These are phyloP conservation scores for Mitragyna speciosa DNA, from an alignment of 257 asterid species.

Conservation along the genomic window DNA sequence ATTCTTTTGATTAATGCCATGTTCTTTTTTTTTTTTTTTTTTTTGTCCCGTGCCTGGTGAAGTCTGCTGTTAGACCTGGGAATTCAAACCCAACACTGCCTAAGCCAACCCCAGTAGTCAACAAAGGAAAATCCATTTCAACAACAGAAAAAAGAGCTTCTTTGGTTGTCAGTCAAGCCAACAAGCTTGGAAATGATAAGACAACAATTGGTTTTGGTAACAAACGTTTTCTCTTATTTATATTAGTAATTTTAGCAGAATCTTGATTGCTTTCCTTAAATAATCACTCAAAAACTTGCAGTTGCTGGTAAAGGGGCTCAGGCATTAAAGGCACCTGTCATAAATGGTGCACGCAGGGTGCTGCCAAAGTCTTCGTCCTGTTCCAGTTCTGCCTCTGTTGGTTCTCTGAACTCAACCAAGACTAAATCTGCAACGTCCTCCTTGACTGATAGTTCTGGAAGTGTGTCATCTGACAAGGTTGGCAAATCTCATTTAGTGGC, in stretches of 20 bases:
- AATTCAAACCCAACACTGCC: constrained; percentile 35
- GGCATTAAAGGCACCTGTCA: constrained; percentile 44
- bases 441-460: constrained; percentile 52
- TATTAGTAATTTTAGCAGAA: neutral
- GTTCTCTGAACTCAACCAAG: constrained; percentile 44
- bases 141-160: constrained; percentile 56
- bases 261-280: neutral
- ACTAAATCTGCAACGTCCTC: constrained; percentile 57
- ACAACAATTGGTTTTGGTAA: constrained; percentile 43
- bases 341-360: constrained; percentile 46
- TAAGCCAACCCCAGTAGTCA: constrained; percentile 50
- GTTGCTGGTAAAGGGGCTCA: constrained; percentile 53
- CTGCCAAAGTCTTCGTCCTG: constrained; percentile 57
- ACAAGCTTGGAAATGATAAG: constrained; percentile 46
- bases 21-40: neutral
- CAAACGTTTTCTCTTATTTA: constrained; percentile 7
- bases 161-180: constrained; percentile 44
- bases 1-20: constrained; percentile 18
- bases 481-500: constrained; percentile 43
- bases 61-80: constrained; percentile 42
- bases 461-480: constrained; percentile 42
- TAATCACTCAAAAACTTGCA: constrained; percentile 29
- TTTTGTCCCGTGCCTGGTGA: constrained; percentile 21
- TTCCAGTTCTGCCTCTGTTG: constrained; percentile 44
- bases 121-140: constrained; percentile 42